These are phyloP conservation scores for Angomonas desouzai DNA, from an alignment of 208 protist genomes.

Conservation along the genomic window DNA sequence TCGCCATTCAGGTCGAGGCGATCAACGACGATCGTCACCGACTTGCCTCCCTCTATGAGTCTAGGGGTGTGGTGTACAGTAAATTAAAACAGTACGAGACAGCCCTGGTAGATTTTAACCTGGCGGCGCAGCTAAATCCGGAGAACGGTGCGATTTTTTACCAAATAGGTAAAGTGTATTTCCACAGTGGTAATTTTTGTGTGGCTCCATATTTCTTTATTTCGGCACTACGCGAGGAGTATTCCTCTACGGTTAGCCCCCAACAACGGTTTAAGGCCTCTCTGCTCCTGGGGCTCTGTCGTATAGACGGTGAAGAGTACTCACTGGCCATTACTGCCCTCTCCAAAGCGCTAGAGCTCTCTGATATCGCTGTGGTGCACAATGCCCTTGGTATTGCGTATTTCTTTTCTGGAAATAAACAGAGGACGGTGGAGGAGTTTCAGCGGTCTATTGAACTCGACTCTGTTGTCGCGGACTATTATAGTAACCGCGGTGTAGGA, in stretches of 20 bases:
- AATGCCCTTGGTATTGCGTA: slow-evolving; percentile 74
- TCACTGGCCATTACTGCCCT: slow-evolving; percentile 37
- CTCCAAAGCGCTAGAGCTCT: slow-evolving; percentile 49
- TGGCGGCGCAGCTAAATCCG: slow-evolving; percentile 64
- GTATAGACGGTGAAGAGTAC: slow-evolving; percentile 33
- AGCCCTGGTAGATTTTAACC: slow-evolving; percentile 57
- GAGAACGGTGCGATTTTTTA: slow-evolving; percentile 84
- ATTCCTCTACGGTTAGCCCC: slow-evolving; percentile 31
- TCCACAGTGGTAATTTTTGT: slow-evolving; percentile 25
- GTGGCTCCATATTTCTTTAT: slow-evolving; percentile 48
- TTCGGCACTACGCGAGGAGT: slow-evolving; percentile 41
- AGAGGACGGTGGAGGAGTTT: slow-evolving; percentile 50
- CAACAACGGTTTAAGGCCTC: slow-evolving; percentile 8
- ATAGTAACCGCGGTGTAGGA: slow-evolving; percentile 62
- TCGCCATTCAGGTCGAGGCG: slow-evolving; percentile 71
- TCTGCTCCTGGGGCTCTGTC: slow-evolving; percentile 28
- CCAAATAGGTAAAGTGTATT: slow-evolving; percentile 62
- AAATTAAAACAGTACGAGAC: slow-evolving; percentile 47
- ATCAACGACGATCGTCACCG: slow-evolving; percentile 30
- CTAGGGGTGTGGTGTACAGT: slow-evolving; percentile 42
- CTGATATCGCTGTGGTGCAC: slow-evolving; percentile 51
- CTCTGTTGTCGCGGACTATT: slow-evolving; percentile 44
- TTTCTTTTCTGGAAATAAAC: slow-evolving; percentile 60
- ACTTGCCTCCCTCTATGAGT: slow-evolving; percentile 55
- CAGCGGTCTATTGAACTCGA: slow-evolving; percentile 66